phyloP scores from a whole-genome alignment of 2,329 filamentous ascomycete species.

The Colletotrichum sp. region DNA sequence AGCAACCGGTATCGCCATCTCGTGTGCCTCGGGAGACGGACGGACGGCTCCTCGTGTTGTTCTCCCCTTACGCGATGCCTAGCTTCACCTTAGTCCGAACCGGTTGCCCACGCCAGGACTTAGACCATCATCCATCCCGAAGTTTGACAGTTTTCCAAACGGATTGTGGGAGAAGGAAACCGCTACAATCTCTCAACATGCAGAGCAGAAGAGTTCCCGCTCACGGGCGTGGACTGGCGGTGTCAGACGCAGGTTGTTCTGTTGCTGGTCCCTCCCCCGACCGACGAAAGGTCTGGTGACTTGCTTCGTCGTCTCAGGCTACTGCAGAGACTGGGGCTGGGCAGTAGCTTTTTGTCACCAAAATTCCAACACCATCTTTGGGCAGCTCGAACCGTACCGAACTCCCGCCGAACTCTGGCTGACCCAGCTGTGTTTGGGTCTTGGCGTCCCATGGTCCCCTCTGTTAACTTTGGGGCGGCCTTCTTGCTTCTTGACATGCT shows the following conservation, averaged over 20 bases:
- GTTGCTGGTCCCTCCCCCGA: neutral
- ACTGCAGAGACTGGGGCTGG: neutral
- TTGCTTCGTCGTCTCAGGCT: neutral
- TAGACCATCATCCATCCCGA: neutral
- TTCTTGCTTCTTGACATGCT: neutral
- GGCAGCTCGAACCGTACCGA: constrained; percentile 1
- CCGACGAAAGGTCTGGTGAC: neutral
- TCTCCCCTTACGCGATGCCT: neutral
- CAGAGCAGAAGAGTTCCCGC: neutral
- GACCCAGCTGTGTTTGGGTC: neutral
- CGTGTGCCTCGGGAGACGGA: neutral
- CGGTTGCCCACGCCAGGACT: neutral
- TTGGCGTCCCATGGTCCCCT: neutral
- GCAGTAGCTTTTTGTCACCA: neutral
- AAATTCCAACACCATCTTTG: neutral
- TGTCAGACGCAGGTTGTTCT: neutral
- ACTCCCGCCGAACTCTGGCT: neutral
- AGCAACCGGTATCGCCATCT: neutral
- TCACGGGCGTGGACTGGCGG: neutral
- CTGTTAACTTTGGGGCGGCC: neutral
- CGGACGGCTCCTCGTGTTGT: neutral
- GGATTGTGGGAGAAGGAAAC: neutral
- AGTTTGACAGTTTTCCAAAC: neutral
- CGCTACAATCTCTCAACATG: neutral
- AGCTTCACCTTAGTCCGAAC: neutral